These are phyloP conservation scores for Hemisphaericaspora nanyangensis DNA, from an alignment of 805 yeast species.

Conservation along the genomic window DNA sequence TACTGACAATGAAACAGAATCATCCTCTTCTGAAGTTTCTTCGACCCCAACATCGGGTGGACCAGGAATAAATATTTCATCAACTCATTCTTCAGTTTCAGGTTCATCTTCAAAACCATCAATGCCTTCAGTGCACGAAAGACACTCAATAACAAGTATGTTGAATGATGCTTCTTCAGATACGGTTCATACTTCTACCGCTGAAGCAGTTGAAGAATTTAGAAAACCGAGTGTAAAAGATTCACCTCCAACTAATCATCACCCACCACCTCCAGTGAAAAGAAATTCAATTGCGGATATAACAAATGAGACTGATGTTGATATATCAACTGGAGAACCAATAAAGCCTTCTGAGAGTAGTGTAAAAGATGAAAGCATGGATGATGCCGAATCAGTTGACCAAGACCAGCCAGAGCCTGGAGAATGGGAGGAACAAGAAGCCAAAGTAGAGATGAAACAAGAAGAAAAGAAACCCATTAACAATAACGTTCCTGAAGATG, in stretches of 20 bases:
- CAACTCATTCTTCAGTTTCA: constrained; percentile 2
- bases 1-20: constrained; percentile 12
- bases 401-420: constrained; percentile 2
- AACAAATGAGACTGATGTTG: constrained; percentile 46
- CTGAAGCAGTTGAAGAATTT: not conserved
- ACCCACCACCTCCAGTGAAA: constrained; percentile 4
- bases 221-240: not conserved
- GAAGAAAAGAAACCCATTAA: constrained; percentile 7
- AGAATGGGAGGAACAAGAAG: not conserved
- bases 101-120: constrained; percentile 2
- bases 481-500: constrained; percentile 7
- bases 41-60: not conserved
- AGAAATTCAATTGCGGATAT: constrained; percentile 19
- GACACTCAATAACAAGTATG: constrained; percentile 28
- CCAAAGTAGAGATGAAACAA: not conserved
- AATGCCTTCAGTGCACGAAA: constrained; percentile 14
- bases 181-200: constrained; percentile 2
- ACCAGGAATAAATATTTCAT: not conserved
- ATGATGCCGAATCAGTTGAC: constrained; percentile 8
- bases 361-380: constrained; percentile 15
- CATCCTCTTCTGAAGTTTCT: not conserved
- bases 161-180: constrained; percentile 22
- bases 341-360: constrained; percentile 23
- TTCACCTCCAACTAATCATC: not conserved
- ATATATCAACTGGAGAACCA: constrained; percentile 33